Evolutionary conservation across 345 rosid species (phyloP), one percentile per base, ranked within the genome.

Genomic region (Erysimum cheiranthoides): DNA sequence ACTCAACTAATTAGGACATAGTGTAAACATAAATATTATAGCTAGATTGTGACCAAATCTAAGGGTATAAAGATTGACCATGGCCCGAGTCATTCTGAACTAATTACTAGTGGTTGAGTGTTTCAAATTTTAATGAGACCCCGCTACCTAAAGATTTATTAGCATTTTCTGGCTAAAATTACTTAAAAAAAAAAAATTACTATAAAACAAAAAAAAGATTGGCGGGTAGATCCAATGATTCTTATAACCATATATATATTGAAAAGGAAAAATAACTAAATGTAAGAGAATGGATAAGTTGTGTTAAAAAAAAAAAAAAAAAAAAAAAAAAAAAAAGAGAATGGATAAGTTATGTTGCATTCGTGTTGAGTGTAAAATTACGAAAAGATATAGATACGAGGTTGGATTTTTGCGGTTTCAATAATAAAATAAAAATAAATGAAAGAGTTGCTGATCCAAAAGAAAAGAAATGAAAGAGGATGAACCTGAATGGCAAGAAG

Each of bases 401-500:
- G 18, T 42, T 30, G 14, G 9, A n/a, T 27, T 12, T 14, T n/a
- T 43, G 53, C 12, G 3, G 51, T 28, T 21, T 39, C 6, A 8
- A 27, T 42, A 62, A 25, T 27, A 42, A 27, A 42, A 14, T 8
- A n/a, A 32, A 31, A 10, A 42, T 12, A 9, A 13, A 13, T 38
- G 18, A 13, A 18, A 42, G 27, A 39, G 45, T 2, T 1, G 2
- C 2, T 17, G 4, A 8, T 21, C 25, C 25, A 21, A 21, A 21
- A 21, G 25, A 21, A 21, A 21, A 21, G 25, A 21, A 21, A 21
- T 21, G 25, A 21, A 21, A 21, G 25, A 21, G 25, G 25, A 1
- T 21, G 30, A 69, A 76, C 79, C 79, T 76, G 79, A 61, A 76
- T 76, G 42, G 79, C 79, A 10, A 81, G 86, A 69, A 80, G 86